Conservation (phyloP, 305 asterid genomes). For the Rubia tinctorum region DNA sequence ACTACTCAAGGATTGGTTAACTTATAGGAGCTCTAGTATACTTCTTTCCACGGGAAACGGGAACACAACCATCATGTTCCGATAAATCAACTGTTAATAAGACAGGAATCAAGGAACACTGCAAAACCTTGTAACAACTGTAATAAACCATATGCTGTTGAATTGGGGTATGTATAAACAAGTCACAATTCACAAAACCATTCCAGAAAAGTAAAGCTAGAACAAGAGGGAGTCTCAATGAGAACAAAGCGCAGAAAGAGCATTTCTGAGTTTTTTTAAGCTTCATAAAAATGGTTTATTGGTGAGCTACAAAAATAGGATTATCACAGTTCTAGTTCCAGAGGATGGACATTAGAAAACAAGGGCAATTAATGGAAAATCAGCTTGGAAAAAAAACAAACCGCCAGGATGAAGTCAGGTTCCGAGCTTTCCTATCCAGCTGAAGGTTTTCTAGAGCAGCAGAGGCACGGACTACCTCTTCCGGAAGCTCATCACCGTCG, state of each 20-base stretch:
- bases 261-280: not conserved
- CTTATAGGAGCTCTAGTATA: not conserved
- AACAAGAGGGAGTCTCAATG: not conserved
- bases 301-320: not conserved
- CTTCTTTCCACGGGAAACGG: no score
- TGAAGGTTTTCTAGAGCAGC: constrained; percentile 95
- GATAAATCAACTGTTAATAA: no score
- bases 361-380: not conserved
- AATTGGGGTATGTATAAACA: not conserved
- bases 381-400: constrained; percentile 30
- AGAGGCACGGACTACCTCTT: constrained; percentile 75
- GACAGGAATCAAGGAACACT: not conserved
- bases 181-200: not conserved
- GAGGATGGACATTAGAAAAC: not conserved
- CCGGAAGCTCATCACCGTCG: constrained; percentile 68
- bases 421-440: constrained; percentile 90
- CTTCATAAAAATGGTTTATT: not conserved
- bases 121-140: not conserved
- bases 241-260: not conserved
- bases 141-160: not conserved
- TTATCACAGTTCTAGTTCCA: not conserved
- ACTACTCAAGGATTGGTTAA: not conserved
- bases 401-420: constrained; percentile 91
- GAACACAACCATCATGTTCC: not conserved
- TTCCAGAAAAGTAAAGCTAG: not conserved